Base-by-base conservation (phyloP, 345 rosid genomes). In the Raphanus sativus region DNA sequence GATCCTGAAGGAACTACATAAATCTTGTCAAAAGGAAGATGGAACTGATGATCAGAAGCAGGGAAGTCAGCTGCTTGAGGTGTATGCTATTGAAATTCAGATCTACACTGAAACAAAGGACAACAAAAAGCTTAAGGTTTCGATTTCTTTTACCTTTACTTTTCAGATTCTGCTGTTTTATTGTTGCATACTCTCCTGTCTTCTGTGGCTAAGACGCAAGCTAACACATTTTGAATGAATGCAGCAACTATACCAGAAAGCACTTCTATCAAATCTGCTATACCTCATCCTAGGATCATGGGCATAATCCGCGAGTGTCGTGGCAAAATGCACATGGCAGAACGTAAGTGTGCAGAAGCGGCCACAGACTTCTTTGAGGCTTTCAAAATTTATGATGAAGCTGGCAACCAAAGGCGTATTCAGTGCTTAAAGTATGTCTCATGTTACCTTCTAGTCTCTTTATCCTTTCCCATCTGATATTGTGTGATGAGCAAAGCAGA, bases 361-460 rank as follows among this genome's bases (percentile, higher is more conserved):
- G 98, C 98, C 21, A 96, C 99, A 4, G 99, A 96, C 81, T 96
- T 96, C 88, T 96, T 96, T 86, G 99, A 93, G 84, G 99, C 99
- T 71, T 96, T 96, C 74, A 96, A 96, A 84, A 96, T 93, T 71
- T 96, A 96, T 70, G 99, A 96, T 81, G 99, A 96, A 88, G 99
- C 99, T 80, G 99, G 99, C 58, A 96, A 93, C 74, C 98, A 96
- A 56, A 90, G 99, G 77, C 99, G 99, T 52, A 93, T 96, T 58
- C 98, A 96, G 67, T 96, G 99, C 82, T 83, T 96, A 42, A 96
- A 96, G 99, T 96, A 90, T 50, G 90, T 50, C 64, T 67, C n/a
- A n/a, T 69, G 26, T 54, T 67, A 74, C 72, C 79, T 73, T 33
- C 33, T 73, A n/a, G 60, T 42, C 8, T 73, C 32, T 36, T 40